phyloP scores from a whole-genome alignment of 2,329 filamentous ascomycete genomes.

The Fusarium oligoseptatum region DNA sequence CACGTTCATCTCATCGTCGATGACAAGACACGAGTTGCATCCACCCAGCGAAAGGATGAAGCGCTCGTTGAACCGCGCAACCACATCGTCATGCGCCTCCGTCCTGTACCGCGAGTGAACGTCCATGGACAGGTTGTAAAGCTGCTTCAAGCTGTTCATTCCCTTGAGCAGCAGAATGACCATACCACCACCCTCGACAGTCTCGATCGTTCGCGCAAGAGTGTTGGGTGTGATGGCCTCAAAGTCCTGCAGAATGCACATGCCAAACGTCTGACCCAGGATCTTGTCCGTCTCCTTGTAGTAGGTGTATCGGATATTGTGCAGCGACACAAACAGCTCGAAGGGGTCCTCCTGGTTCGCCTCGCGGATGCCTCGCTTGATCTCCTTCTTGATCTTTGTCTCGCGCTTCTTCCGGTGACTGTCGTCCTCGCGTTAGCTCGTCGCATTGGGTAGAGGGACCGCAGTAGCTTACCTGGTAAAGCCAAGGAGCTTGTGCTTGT shows the following conservation, averaged over 20 bases:
- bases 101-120: slow-evolving; percentile 96
- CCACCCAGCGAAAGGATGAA: slow-evolving; percentile 96
- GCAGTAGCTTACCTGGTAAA: slow-evolving; percentile 77
- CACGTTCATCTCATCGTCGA: slow-evolving; percentile 98
- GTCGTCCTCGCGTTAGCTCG: slow-evolving; percentile 27
- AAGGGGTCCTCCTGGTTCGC: slow-evolving; percentile 94
- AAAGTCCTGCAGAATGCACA: slow-evolving; percentile 98
- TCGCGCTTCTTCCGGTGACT: slow-evolving; percentile 98
- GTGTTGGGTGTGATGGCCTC: slow-evolving; percentile 98
- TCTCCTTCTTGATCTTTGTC: slow-evolving; percentile 97
- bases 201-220: slow-evolving; percentile 94
- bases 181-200: slow-evolving; percentile 94
- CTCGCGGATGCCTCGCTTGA: slow-evolving; percentile 94
- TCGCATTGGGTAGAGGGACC: slow-evolving; percentile 12
- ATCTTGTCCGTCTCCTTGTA: slow-evolving; percentile 99
- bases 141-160: slow-evolving; percentile 96
- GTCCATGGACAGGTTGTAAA: slow-evolving; percentile 98
- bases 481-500: slow-evolving; percentile 96
- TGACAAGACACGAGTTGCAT: slow-evolving; percentile 93
- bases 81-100: slow-evolving; percentile 94
- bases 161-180: slow-evolving; percentile 93
- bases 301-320: slow-evolving; percentile 98
- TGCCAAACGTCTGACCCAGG: slow-evolving; percentile 96
- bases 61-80: slow-evolving; percentile 96
- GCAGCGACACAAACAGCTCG: slow-evolving; percentile 94